Percentiles rank a stretch among this genome's conserved stretches.
phyloP scores from a whole-genome alignment of 768 basidiomycete genomes.

The Mycena belliarum region DNA sequence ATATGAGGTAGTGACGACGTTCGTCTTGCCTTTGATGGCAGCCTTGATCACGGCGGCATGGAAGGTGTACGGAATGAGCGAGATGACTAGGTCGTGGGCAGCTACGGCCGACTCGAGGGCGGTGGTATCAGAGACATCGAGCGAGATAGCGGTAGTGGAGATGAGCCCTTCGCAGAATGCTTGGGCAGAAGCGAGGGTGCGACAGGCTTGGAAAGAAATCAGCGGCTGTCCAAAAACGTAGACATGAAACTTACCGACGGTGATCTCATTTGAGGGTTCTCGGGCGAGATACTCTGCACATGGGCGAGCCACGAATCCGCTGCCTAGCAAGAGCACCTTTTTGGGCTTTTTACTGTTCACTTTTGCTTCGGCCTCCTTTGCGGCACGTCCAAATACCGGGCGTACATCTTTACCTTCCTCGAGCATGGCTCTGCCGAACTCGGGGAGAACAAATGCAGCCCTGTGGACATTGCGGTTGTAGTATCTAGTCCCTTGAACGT shows the following conservation, averaged over 20 bases:
- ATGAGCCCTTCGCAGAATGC: slow-evolving; percentile 68
- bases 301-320: slow-evolving; percentile 95
- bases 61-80: slow-evolving; percentile 93
- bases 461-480: slow-evolving; percentile 83
- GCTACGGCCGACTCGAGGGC: slow-evolving; percentile 82
- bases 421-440: slow-evolving; percentile 78
- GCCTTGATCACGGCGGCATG: slow-evolving; percentile 90
- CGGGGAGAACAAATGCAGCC: slow-evolving; percentile 88
- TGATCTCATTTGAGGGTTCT: slow-evolving; percentile 77
- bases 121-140: slow-evolving; percentile 74
- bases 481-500: slow-evolving; percentile 73
- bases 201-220: slow-evolving; percentile 61
- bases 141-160: slow-evolving; percentile 69
- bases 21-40: slow-evolving; percentile 83
- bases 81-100: slow-evolving; percentile 90
- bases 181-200: slow-evolving; percentile 78
- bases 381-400: slow-evolving; percentile 74
- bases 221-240: background rate
- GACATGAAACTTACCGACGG: slow-evolving; percentile 64
- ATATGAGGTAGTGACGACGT: slow-evolving; percentile 97
- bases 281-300: slow-evolving; percentile 92
- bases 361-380: slow-evolving; percentile 41
- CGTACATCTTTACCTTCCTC: slow-evolving; percentile 70
- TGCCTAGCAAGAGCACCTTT: slow-evolving; percentile 87
- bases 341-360: slow-evolving; percentile 43